phyloP scores from a whole-genome alignment of 1,284 basidiomycete genomes.

The Malassezia psittaci region DNA sequence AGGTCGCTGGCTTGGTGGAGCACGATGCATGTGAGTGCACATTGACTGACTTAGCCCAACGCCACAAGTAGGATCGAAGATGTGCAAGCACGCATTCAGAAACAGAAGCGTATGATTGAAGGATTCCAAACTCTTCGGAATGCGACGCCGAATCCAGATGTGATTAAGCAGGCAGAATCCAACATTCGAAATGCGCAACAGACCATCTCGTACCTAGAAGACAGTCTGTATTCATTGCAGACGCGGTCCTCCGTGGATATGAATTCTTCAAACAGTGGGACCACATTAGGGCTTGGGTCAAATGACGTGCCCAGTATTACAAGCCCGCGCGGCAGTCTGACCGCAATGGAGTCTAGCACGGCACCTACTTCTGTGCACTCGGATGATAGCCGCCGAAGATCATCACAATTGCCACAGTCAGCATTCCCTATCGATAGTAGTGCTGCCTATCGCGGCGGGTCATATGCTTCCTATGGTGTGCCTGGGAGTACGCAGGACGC shows the following conservation, averaged over 20 bases:
- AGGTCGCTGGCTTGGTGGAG: background rate
- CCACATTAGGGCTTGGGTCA: no score
- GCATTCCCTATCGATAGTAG: constrained; percentile 15
- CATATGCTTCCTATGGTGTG: background rate
- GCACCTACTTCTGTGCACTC: background rate
- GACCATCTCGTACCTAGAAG: constrained; percentile 76
- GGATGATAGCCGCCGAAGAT: background rate
- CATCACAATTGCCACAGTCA: background rate
- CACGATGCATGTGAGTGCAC: background rate
- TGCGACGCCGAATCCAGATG: constrained; percentile 77
- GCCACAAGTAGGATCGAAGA: constrained; percentile 78
- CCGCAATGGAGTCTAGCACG: background rate
- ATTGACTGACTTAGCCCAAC: constrained; percentile 21
- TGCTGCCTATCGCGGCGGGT: constrained; percentile 12
- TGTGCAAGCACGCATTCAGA: constrained; percentile 77
- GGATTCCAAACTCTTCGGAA: constrained; percentile 67
- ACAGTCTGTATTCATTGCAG: constrained; percentile 71
- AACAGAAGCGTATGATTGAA: constrained; percentile 82
- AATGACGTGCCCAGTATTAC: background rate
- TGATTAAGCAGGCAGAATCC: constrained; percentile 61
- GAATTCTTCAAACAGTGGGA: background rate
- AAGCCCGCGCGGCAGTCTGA: background rate
- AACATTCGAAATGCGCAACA: constrained; percentile 80
- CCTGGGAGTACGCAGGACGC: background rate
- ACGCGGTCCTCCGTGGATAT: constrained; percentile 53